Conservation (phyloP, 129 eudicot species). For the Centaurea solstitialis region DNA sequence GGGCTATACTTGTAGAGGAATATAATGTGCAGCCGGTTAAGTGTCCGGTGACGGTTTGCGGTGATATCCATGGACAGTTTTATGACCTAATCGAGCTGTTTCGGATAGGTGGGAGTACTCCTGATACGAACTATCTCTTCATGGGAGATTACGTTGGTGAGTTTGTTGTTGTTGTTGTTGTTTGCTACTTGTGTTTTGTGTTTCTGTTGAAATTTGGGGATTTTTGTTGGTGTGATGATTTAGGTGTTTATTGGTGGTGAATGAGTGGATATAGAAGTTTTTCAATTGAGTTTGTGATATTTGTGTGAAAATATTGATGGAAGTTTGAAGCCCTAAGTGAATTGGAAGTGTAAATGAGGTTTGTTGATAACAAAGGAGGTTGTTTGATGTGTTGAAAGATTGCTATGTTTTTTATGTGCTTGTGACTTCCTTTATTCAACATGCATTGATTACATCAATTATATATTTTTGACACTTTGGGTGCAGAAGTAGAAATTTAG, state of each 20-base stretch:
- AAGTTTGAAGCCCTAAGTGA: no score
- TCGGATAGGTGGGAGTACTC: constrained; percentile 74
- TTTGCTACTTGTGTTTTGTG: neutral
- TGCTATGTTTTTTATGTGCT: no score
- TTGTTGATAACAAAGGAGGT: no score
- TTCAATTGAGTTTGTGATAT: no score
- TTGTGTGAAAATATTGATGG: no score
- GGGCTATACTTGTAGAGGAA: constrained; percentile 87
- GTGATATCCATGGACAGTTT: constrained; percentile 84
- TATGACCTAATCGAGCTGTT: constrained; percentile 83
- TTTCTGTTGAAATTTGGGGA: constrained; percentile 6
- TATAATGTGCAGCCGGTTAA: constrained; percentile 93
- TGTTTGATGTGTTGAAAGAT: no score
- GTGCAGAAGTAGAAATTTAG: no score
- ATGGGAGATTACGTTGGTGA: constrained; percentile 96
- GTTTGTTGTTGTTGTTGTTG: constrained; percentile 27
- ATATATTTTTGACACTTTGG: no score
- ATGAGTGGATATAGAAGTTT: neutral
- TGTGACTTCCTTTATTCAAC: no score
- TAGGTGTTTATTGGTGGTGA: neutral
- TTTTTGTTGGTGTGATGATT: neutral
- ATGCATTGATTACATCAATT: no score
- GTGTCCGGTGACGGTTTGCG: constrained; percentile 89
- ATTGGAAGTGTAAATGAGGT: no score
- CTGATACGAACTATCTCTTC: constrained; percentile 90